These are phyloP conservation scores for Citrus inodora DNA, from an alignment of 345 rosid species.

Conservation along the genomic window DNA sequence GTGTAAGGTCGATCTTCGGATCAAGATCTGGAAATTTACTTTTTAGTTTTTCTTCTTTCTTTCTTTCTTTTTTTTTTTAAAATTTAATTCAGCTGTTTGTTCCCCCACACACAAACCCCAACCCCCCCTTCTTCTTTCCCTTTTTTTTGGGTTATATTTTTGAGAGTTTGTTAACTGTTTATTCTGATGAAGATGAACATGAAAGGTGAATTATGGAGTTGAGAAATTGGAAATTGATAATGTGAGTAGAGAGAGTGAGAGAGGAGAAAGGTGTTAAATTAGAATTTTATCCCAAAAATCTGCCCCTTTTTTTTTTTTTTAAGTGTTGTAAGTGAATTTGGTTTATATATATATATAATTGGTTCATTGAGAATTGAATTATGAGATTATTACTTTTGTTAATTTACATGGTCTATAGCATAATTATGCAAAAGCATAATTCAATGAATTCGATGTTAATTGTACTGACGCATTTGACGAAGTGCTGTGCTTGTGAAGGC, in stretches of 20 bases:
- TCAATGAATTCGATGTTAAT: no score
- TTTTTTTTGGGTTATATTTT: not conserved
- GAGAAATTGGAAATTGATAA: conserved; percentile 8
- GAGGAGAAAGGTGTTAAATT: conserved; percentile 6
- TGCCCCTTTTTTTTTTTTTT: not conserved
- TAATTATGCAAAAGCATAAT: no score
- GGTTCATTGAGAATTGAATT: not conserved
- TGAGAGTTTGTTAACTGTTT: conserved; percentile 15
- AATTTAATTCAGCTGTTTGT: conserved; percentile 3
- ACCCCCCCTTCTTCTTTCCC: not conserved
- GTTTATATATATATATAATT: not conserved
- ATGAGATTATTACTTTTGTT: not conserved
- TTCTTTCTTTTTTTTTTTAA: no score
- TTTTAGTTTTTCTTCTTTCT: conserved; percentile 22
- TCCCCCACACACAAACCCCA: no score
- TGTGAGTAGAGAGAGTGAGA: not conserved
- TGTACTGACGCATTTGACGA: not conserved
- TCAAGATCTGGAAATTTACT: conserved; percentile 93
- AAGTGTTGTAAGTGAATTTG: conserved; percentile 14
- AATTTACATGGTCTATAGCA: not conserved
- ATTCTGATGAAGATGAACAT: conserved; percentile 22
- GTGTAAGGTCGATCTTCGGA: conserved; percentile 80
- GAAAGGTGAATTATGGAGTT: conserved; percentile 10
- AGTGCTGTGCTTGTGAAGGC: not conserved
- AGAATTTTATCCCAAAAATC: not conserved